Conservation (phyloP, 139 green algal species). For the Picochlorum sp. region DNA sequence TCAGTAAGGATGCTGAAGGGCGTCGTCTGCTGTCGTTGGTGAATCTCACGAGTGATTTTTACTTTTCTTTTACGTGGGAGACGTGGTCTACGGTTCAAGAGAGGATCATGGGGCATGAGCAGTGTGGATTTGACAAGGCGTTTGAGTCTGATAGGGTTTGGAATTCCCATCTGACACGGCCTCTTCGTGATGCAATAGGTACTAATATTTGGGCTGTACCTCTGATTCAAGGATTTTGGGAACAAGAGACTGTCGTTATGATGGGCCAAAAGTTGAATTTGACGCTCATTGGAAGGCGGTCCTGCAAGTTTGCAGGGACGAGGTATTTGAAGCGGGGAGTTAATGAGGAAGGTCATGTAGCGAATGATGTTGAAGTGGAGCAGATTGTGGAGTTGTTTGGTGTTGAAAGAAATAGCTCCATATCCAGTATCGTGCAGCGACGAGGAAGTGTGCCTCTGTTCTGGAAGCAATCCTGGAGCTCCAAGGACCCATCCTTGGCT, state of each 20-base stretch:
- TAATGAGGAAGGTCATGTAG: conserved; percentile 73
- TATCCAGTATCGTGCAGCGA: conserved; percentile 50
- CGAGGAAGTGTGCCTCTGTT: conserved; percentile 87
- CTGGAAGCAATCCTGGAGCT: conserved; percentile 73
- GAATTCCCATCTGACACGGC: conserved; percentile 78
- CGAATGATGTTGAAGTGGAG: conserved; percentile 95
- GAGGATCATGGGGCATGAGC: conserved; percentile 28
- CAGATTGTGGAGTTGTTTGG: conserved; percentile 36
- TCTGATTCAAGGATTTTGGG: conserved; percentile 86
- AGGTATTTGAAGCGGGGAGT: conserved; percentile 89
- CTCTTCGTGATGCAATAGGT: conserved; percentile 47
- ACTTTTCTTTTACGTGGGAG: conserved; percentile 82
- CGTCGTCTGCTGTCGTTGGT: conserved; percentile 69
- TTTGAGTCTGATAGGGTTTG: conserved; percentile 85
- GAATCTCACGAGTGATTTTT: conserved; percentile 86
- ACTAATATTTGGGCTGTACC: conserved; percentile 65
- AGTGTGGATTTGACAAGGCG: conserved; percentile 1
- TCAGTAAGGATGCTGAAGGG: conserved; percentile 39
- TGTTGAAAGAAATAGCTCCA: not conserved
- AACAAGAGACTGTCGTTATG: conserved; percentile 71
- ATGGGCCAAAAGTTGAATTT: conserved; percentile 74
- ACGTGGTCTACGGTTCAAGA: conserved; percentile 66
- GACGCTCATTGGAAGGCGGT: conserved; percentile 78
- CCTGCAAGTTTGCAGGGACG: conserved; percentile 89
- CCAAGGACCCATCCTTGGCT: not conserved